Evolutionary conservation across 768 basidiomycete species (phyloP).

Genomic region (Lentinula boryana): DNA sequence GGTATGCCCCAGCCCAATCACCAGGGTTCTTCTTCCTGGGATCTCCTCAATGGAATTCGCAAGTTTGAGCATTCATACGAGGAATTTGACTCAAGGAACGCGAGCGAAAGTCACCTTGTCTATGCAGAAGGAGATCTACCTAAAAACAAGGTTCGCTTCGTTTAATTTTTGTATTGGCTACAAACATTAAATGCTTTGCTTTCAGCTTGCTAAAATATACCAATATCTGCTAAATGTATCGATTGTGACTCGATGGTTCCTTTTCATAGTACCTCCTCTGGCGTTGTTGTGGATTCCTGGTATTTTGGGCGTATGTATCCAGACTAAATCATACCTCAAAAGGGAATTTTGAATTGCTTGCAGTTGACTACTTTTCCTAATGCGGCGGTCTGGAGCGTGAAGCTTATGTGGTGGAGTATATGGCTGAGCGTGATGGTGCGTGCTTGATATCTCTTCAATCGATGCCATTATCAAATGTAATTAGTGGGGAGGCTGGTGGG

Average conservation of each 20-base stretch:
- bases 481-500: slow-evolving; percentile 67
- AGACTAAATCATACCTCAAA: neutral
- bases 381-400: slow-evolving; percentile 54
- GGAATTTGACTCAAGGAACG: slow-evolving; percentile 51
- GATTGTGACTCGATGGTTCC: slow-evolving; percentile 72
- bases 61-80: slow-evolving; percentile 51
- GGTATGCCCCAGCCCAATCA: slow-evolving; percentile 2
- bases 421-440: slow-evolving; percentile 72
- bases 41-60: slow-evolving; percentile 40
- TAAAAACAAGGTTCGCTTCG: slow-evolving; percentile 40
- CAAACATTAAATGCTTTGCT: neutral
- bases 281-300: slow-evolving; percentile 64
- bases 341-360: neutral
- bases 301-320: slow-evolving; percentile 27
- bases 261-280: slow-evolving; percentile 74
- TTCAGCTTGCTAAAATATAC: slow-evolving; percentile 57
- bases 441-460: slow-evolving; percentile 1
- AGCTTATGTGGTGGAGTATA: slow-evolving; percentile 74
- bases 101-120: slow-evolving; percentile 42
- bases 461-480: neutral
- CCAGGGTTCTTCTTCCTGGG: slow-evolving; percentile 38
- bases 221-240: slow-evolving; percentile 71
- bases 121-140: slow-evolving; percentile 62
- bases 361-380: slow-evolving; percentile 42
- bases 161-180: neutral